phyloP scores from a whole-genome alignment of 352 stramenopile species.

The Phytopythium boreale region DNA sequence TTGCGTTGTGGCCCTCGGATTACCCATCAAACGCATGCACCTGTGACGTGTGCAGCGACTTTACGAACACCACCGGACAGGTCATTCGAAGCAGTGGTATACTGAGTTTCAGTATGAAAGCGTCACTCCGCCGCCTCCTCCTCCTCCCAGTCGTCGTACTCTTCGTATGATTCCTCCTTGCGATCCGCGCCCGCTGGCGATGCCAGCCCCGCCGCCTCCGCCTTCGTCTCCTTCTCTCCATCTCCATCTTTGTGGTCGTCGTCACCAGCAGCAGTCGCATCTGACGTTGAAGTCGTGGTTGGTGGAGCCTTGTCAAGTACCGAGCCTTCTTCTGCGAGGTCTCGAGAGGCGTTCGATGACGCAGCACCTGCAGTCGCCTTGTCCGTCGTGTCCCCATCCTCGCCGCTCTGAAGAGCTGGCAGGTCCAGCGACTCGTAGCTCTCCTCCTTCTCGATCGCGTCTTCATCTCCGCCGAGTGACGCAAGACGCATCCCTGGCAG shows the following conservation, averaged over 20 bases:
- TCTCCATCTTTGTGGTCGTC: neutral
- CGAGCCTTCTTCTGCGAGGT: neutral
- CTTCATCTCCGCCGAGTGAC: constrained; percentile 3
- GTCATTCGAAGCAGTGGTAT: no score
- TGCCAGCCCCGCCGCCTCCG: neutral
- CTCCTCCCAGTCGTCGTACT: constrained; percentile 67
- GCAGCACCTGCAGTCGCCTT: neutral
- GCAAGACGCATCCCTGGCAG: constrained; percentile 11
- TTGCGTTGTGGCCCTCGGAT: neutral
- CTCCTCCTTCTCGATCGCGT: constrained; percentile 27
- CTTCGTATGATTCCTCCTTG: constrained; percentile 49
- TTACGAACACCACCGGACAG: no score
- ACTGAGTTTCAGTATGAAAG: neutral
- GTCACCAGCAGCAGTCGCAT: neutral
- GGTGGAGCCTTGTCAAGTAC: neutral
- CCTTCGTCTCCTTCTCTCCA: neutral
- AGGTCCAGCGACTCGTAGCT: constrained; percentile 70
- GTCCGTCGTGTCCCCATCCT: neutral
- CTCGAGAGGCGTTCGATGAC: constrained; percentile 1
- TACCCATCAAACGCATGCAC: neutral
- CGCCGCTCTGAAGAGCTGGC: constrained; percentile 27
- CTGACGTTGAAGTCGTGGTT: neutral
- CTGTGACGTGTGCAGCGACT: constrained; percentile 4
- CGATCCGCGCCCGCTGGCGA: neutral
- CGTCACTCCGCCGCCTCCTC: constrained; percentile 21